Base-by-base conservation (phyloP, 164 flowering plant genomes). In the Aristolochia fimbriata region DNA sequence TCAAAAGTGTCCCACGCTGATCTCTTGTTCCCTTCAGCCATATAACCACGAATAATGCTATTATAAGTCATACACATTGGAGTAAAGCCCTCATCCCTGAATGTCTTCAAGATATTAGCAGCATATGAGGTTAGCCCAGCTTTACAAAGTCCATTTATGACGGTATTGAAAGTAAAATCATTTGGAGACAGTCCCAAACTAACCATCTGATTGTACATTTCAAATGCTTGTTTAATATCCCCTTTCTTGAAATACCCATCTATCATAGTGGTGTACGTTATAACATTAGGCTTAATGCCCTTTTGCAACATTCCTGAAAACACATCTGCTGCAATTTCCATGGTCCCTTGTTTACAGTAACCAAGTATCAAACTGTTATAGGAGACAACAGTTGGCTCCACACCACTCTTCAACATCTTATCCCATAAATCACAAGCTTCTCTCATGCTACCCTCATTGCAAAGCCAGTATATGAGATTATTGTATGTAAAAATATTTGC, bases 121-220 rank as follows among this genome's bases (percentile, higher is more conserved):
- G 91, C 90, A 51, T 76, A 71, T 25, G 73, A 49, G 58, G 82
- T 70, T 23, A 55, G 74, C n/a, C 88, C 85, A 55, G 59, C 75
- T 72, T 78, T 83, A 74, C 90, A 82, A 53, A 89, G 71, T 20
- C 94, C 90, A 71, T 68, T 68, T 49, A 89, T 80, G 16, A 85
- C 61, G 12, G 70, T 81, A 69, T 83, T 81, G 61, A 57, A 73
- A 47, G 85, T 87, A 65, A 59, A 77, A 43, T 82, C 85, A 54
- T 72, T 73, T 43, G 84, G 80, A 6, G 62, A 33, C 70, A 87
- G 63, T 24, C 77, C 69, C 55, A 31, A 65, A 19, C 17, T 61
- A 57, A 62, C 33, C 97, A 90, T 87, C 51, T 69, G 70, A 21
- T 77, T 72, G 59, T 66, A 74, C 24, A 82, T 22, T 16, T 63